Evolutionary conservation across 345 rosid species (phyloP).

Genomic region (Litchi chinensis): DNA sequence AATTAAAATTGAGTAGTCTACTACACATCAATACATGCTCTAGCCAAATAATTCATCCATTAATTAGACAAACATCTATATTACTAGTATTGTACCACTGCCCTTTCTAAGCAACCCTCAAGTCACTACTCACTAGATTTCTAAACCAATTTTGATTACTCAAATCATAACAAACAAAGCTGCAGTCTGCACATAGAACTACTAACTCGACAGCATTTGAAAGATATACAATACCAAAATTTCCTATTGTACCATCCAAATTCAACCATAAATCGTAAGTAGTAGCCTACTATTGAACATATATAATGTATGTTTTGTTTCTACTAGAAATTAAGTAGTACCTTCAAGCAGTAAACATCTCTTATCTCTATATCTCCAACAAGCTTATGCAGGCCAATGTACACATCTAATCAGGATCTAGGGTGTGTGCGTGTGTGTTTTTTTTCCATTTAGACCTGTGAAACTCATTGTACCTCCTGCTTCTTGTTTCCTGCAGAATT

Average conservation of each 20-base stretch:
- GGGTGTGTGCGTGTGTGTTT: background rate
- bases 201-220: constrained; percentile 1
- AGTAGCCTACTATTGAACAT: constrained; percentile 16
- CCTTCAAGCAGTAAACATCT: constrained; percentile 20
- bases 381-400: constrained; percentile 14
- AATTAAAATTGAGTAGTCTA: background rate
- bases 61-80: background rate
- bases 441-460: background rate
- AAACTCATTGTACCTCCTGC: constrained; percentile 14
- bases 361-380: constrained; percentile 31
- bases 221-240: constrained; percentile 23
- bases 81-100: too few species aligned
- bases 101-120: background rate
- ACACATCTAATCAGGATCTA: constrained; percentile 5
- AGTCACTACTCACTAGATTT: background rate
- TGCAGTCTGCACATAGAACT: constrained; percentile 3
- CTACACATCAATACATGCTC: background rate
- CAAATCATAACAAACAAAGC: background rate
- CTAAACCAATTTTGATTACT: background rate
- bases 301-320: constrained; percentile 12
- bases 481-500: constrained; percentile 3
- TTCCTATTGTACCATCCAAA: constrained; percentile 16
- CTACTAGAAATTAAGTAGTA: constrained; percentile 18
- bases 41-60: background rate
- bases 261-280: background rate